Base-by-base conservation (phyloP, 1,284 basidiomycete genomes). In the Pholiota adiposa region DNA sequence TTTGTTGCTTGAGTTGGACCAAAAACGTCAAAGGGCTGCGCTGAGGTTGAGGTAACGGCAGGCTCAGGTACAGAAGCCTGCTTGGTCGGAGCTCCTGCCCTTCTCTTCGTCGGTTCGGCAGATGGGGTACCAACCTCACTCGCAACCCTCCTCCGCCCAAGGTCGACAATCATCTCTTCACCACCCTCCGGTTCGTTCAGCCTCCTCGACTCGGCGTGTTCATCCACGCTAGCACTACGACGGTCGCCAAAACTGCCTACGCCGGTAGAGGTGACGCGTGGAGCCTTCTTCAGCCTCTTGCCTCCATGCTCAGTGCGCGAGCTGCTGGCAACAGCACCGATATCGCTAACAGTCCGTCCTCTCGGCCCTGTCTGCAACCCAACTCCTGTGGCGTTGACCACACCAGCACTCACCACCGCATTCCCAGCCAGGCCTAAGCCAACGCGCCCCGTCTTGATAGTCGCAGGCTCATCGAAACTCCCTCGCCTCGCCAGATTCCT, bases 251-350 rank as follows among this genome's bases (percentile, higher is more conserved):
- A n/a, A n/a, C n/a, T n/a, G n/a, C n/a, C n/a, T n/a, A n/a, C n/a
- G n/a, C n/a, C n/a, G 1, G 27, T 29, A 49, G 23, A 44, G 43
- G 58, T 52, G 58, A 25, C 34, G 23, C 19, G 40, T 19, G 33
- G 58, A n/a, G 51, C 21, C 53, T 72, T 71, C 64, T 64, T 70
- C 56, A 71, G 58, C 62, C 61, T 67, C 54, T 60, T 69, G 33
- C 62, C 61, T 25, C 25, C 49, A 43, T 52, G 21, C 16, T 14
- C 54, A 52, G 34, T 21, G 16, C 49, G 40, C 25, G 57, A 33
- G 16, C 48, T 40, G 14, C 55, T n/a, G n/a, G n/a, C n/a, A n/a
- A n/a, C 21, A 14, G 53, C 14, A 21, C 64, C 72, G 51, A 33
- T 68, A 58, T 64, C 69, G 56, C 73, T 72, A 14, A 60, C 61